phyloP scores from a whole-genome alignment of 345 rosid species.

The Rubroshorea leprosula region DNA sequence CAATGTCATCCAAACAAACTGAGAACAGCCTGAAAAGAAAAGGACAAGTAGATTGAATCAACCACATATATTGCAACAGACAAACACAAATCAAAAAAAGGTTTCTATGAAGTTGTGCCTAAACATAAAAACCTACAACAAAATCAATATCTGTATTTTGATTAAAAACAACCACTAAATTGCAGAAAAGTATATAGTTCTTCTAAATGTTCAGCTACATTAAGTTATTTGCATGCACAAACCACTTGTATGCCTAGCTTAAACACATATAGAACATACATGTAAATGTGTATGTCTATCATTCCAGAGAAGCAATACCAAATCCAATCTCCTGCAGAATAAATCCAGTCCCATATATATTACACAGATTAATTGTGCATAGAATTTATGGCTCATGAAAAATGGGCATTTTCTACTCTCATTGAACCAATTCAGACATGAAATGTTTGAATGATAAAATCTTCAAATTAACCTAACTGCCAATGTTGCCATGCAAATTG shows the following conservation, averaged over 20 bases:
- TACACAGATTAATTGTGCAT: no score
- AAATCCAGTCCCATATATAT: no score
- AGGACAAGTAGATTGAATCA: constrained; percentile 4
- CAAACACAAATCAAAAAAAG: background rate
- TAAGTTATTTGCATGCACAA: no score
- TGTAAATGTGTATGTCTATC: background rate
- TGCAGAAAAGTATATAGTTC: background rate
- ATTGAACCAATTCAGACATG: no score
- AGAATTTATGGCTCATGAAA: no score
- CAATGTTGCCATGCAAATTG: no score
- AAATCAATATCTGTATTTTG: background rate
- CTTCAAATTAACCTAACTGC: no score
- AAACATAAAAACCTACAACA: background rate
- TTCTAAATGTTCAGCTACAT: background rate
- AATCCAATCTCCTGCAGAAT: no score
- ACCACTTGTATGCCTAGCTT: no score
- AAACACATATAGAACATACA: no score
- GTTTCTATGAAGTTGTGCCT: background rate
- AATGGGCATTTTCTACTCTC: no score
- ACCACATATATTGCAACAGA: background rate
- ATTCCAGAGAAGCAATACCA: background rate
- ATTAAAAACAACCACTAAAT: background rate
- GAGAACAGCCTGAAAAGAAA: constrained; percentile 6
- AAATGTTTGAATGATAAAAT: no score
- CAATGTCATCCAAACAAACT: constrained; percentile 16